Conservation (phyloP, 257 asterid genomes). For the Eustoma russellianum region DNA sequence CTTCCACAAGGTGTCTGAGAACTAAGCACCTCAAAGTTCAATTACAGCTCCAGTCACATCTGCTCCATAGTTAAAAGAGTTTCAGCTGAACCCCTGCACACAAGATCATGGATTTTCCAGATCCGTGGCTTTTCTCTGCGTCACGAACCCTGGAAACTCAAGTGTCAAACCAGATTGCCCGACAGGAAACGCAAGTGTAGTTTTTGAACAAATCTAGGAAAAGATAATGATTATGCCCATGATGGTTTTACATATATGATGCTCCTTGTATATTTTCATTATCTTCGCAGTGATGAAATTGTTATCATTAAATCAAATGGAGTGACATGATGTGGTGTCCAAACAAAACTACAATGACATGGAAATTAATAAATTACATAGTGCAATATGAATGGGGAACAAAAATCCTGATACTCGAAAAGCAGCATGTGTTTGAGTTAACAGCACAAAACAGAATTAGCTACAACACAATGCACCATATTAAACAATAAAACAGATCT, state of each 20-base stretch:
- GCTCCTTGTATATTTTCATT: slow-evolving; percentile 8
- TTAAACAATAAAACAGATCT: slow-evolving; percentile 9
- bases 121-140: slow-evolving; percentile 14
- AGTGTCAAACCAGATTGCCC: slow-evolving; percentile 9
- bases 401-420: slow-evolving; percentile 3
- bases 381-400: not conserved
- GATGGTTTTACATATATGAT: slow-evolving; percentile 2
- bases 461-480: slow-evolving; percentile 18
- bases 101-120: slow-evolving; percentile 19
- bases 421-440: not conserved
- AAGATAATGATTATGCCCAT: slow-evolving; percentile 12
- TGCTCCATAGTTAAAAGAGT: slow-evolving; percentile 9
- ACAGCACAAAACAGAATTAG: slow-evolving; percentile 1
- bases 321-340: slow-evolving; percentile 6
- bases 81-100: slow-evolving; percentile 26
- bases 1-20: too few relatives aligned
- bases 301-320: slow-evolving; percentile 5
- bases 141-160: slow-evolving; percentile 17
- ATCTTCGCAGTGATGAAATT: slow-evolving; percentile 13
- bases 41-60: slow-evolving; percentile 14
- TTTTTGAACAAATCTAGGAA: slow-evolving; percentile 3
- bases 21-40: slow-evolving; percentile 12
- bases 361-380: not conserved
- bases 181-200: slow-evolving; percentile 3
- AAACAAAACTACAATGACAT: not conserved